These are phyloP conservation scores for Mycena chlorophos DNA, from an alignment of 768 basidiomycete species.

Conservation along the genomic window DNA sequence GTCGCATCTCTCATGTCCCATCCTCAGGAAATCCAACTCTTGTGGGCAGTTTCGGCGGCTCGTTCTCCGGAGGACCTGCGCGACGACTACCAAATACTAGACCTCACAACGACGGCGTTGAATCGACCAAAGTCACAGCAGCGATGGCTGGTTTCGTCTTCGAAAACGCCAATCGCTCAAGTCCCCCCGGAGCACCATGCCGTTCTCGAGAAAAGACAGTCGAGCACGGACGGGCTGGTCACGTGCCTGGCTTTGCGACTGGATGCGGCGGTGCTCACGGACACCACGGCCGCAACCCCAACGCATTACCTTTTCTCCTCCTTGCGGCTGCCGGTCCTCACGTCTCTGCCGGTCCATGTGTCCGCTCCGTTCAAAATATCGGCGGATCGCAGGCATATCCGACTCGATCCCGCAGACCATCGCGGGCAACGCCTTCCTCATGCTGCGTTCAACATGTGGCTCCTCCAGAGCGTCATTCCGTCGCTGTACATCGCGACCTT, in stretches of 20 bases:
- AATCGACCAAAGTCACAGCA: background rate
- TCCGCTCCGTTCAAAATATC: conserved; percentile 24
- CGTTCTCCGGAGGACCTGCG: background rate
- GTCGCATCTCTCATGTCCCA: no score
- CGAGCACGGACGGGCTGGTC: conserved; percentile 14
- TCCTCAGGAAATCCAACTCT: background rate
- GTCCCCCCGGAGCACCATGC: conserved; percentile 6
- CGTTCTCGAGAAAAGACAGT: conserved; percentile 7
- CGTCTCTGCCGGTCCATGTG: conserved; percentile 24
- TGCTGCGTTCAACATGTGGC: conserved; percentile 26
- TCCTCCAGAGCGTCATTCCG: conserved; percentile 21
- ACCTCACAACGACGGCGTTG: background rate
- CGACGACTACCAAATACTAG: conserved; percentile 3
- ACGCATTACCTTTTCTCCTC: conserved; percentile 22
- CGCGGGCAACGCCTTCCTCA: conserved; percentile 19
- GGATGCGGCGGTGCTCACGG: background rate
- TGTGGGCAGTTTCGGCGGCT: conserved; percentile 7
- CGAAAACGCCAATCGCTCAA: conserved; percentile 5
- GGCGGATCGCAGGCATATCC: conserved; percentile 23
- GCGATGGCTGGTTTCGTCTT: conserved; percentile 13
- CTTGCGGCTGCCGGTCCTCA: conserved; percentile 23
- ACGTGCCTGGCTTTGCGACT: conserved; percentile 12
- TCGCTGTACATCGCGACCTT: conserved; percentile 20
- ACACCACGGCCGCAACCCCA: background rate
- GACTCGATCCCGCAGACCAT: conserved; percentile 23